Percentiles rank a stretch among this genome's conserved stretches.
These are phyloP conservation scores for Nicotiana obtusifolia DNA, from an alignment of 257 asterid genomes.

Conservation along the genomic window DNA sequence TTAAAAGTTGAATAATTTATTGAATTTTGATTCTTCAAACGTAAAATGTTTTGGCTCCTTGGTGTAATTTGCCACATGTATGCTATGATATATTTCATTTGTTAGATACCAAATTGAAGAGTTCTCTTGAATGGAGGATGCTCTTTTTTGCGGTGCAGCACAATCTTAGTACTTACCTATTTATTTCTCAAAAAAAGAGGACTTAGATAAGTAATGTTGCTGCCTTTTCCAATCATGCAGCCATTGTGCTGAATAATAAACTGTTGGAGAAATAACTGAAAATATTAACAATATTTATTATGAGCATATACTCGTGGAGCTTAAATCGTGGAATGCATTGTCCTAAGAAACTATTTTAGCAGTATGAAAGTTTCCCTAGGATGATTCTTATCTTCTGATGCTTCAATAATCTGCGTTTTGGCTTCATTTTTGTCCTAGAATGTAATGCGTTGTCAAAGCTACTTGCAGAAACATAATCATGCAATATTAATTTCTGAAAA, in stretches of 20 bases:
- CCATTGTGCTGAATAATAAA: not conserved
- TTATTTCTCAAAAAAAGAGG: not conserved
- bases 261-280: no score
- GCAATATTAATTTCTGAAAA: constrained; percentile 8
- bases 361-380: not conserved
- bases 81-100: no score
- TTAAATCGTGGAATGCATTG: no score
- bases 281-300: no score
- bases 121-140: no score
- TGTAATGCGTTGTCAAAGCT: not conserved
- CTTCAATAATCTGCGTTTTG: not conserved
- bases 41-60: no score
- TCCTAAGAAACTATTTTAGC: no score
- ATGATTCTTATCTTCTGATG: not conserved
- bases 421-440: not conserved
- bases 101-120: no score
- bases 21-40: not conserved
- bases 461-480: not conserved
- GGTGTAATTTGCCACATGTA: no score
- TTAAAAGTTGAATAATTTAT: not conserved
- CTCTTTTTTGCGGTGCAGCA: no score
- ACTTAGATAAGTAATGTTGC: not conserved
- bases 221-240: not conserved
- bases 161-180: no score
- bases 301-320: no score